Evolutionary conservation across 805 yeast species (phyloP).

Genomic region (Yamadazyma akitaensis): DNA sequence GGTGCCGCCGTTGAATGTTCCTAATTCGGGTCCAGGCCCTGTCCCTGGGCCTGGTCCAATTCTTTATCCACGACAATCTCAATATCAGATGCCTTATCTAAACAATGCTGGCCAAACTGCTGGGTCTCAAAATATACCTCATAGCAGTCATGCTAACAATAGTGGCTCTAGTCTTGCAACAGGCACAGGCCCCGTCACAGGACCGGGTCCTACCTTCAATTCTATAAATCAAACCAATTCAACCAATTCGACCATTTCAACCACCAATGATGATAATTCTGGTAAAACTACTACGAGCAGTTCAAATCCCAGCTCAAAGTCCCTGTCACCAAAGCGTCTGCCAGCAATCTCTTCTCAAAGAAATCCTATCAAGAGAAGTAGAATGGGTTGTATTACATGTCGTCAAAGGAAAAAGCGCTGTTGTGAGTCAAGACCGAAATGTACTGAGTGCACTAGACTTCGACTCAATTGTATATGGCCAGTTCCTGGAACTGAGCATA

Average conservation of each 20-base stretch:
- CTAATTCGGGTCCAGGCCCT: neutral
- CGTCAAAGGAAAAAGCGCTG: constrained; percentile 76
- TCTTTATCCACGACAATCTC: neutral
- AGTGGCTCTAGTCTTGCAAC: too few relatives aligned
- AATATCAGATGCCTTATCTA: neutral
- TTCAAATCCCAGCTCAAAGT: neutral
- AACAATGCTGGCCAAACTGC: too few relatives aligned
- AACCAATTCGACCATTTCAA: neutral
- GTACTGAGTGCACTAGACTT: constrained; percentile 66
- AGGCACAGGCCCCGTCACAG: too few relatives aligned
- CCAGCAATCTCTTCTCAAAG: neutral
- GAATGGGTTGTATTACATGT: constrained; percentile 78
- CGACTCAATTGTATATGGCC: constrained; percentile 73
- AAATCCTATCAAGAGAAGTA: constrained; percentile 45
- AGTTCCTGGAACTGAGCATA: constrained; percentile 62
- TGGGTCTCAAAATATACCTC: too few relatives aligned
- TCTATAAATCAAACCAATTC: neutral
- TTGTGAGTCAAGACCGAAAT: constrained; percentile 65
- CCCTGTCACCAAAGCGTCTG: constrained; percentile 3
- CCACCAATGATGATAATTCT: too few relatives aligned
- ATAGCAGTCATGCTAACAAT: too few relatives aligned
- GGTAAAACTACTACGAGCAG: neutral
- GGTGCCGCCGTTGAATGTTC: neutral
- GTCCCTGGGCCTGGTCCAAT: neutral
- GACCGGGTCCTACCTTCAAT: too few relatives aligned